Conservation (phyloP, 805 yeast genomes). For the Wickerhamiella slavikovae region DNA sequence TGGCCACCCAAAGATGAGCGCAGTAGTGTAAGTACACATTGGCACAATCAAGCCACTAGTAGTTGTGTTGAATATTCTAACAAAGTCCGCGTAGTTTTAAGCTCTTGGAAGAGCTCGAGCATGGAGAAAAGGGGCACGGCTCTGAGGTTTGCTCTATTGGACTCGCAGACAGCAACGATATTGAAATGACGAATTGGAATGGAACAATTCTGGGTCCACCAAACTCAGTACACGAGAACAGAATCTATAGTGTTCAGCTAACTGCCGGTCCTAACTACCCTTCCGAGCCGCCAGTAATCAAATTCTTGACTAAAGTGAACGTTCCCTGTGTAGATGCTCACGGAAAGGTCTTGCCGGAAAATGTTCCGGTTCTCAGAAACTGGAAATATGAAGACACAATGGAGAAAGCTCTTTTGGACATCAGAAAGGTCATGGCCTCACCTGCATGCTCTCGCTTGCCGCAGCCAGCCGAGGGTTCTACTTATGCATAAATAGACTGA, state of each 20-base stretch:
- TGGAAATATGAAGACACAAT: slow-evolving; percentile 88
- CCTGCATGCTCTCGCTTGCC: slow-evolving; percentile 62
- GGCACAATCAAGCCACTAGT: background rate
- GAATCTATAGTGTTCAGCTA: slow-evolving; percentile 69
- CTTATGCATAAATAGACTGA: slow-evolving; percentile 19
- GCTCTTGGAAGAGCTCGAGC: slow-evolving; percentile 85
- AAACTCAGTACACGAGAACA: slow-evolving; percentile 70
- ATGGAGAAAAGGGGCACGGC: slow-evolving; percentile 94
- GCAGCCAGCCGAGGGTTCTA: slow-evolving; percentile 83
- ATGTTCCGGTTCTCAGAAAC: slow-evolving; percentile 46
- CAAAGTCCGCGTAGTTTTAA: slow-evolving; percentile 70
- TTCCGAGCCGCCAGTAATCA: slow-evolving; percentile 66
- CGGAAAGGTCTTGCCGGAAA: slow-evolving; percentile 31
- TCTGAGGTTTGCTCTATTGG: slow-evolving; percentile 96
- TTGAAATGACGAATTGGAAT: slow-evolving; percentile 88
- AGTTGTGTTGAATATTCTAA: background rate
- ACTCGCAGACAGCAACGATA: slow-evolving; percentile 71
- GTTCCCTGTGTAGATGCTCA: slow-evolving; percentile 68
- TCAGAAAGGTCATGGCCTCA: slow-evolving; percentile 69
- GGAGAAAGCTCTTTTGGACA: slow-evolving; percentile 78
- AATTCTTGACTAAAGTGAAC: slow-evolving; percentile 66
- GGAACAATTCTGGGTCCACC: slow-evolving; percentile 98
- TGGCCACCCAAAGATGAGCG: background rate
- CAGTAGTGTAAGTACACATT: background rate
- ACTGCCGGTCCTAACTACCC: slow-evolving; percentile 78